These are phyloP conservation scores for Lojkania enalia DNA, from an alignment of 2,329 filamentous ascomycete genomes.

Conservation along the genomic window DNA sequence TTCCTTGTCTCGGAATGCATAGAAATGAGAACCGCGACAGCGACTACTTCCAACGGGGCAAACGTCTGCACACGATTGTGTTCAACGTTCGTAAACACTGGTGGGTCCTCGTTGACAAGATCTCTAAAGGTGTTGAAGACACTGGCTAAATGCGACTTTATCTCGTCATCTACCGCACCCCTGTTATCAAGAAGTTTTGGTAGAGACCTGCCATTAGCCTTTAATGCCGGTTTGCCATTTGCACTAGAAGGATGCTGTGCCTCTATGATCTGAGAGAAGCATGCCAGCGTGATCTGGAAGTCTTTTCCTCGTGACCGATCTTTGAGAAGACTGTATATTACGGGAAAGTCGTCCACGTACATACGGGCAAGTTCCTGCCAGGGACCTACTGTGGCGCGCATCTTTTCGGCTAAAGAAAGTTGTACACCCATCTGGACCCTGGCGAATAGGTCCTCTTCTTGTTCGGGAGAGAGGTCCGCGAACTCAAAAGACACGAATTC, in stretches of 20 bases:
- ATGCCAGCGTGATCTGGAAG: constrained; percentile 39
- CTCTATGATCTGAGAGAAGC: constrained; percentile 45
- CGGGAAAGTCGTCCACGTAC: constrained; percentile 48
- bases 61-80: constrained; percentile 36
- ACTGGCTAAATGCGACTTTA: constrained; percentile 37
- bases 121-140: constrained; percentile 39
- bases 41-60: constrained; percentile 43
- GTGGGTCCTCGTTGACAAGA: constrained; percentile 28
- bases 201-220: constrained; percentile 22
- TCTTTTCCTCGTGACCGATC: constrained; percentile 33
- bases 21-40: constrained; percentile 39
- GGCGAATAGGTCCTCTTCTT: constrained; percentile 55
- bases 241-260: constrained; percentile 28
- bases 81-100: constrained; percentile 35
- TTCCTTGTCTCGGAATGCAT: constrained; percentile 32
- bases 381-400: constrained; percentile 49
- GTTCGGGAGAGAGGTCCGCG: constrained; percentile 41
- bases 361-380: constrained; percentile 52
- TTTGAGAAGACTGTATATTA: constrained; percentile 39
- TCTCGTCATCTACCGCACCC: constrained; percentile 28
- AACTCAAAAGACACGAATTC: constrained; percentile 52
- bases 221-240: constrained; percentile 30
- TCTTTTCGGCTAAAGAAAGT: constrained; percentile 51
- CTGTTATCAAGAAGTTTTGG: constrained; percentile 34
- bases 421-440: constrained; percentile 53